Base-by-base conservation (phyloP, 495 filamentous ascomycete species). In the Astrothelium subdiscretum region DNA sequence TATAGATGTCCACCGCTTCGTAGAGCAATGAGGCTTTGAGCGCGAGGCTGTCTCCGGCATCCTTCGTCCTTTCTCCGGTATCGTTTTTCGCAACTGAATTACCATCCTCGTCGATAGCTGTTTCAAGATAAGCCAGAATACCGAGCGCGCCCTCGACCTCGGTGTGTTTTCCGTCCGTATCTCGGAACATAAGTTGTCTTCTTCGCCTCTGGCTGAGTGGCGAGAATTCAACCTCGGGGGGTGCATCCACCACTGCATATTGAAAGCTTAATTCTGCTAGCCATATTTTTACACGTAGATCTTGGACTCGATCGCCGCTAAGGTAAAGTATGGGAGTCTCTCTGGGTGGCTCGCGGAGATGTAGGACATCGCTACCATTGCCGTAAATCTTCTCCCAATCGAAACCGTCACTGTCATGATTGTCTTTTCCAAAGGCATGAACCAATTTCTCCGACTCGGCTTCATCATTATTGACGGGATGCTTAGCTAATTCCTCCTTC, bases 351-450 rank as follows among this genome's bases (percentile, higher is more conserved):
- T 2, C 20, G 5, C 48, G 48, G 29, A 54, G 48, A 66, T 98
- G 90, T 57, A 98, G 79, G 1, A 96, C 91, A 68, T 97, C 87
- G 61, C 91, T 97, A 0, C 94, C 94, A 0, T 62, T 62, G 1
- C 92, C 95, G 67, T 98, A 98, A 15, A 79, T 70, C 1, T 73
- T 77, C 24, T 85, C 78, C 95, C 94, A 96, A 67, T 91, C 83
- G 66, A 97, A 95, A 12, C 83, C 80, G 20, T n/a, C 12, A 3
- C 68, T 75, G 22, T 79, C 72, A 52, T 87, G 86, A 66, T 97
- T 98, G 74, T 98, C 94, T 20, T 79, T 80, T 3, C 91, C 89
- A 72, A 98, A 97, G 0, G 88, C 88, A 38, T 75, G 76, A 43
- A 98, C 77, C 72, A 98, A 80, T 32, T 71, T 73, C 61, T 91